Base-by-base conservation (phyloP, 2,329 filamentous ascomycete genomes). In the Epichloe gansuensis region DNA sequence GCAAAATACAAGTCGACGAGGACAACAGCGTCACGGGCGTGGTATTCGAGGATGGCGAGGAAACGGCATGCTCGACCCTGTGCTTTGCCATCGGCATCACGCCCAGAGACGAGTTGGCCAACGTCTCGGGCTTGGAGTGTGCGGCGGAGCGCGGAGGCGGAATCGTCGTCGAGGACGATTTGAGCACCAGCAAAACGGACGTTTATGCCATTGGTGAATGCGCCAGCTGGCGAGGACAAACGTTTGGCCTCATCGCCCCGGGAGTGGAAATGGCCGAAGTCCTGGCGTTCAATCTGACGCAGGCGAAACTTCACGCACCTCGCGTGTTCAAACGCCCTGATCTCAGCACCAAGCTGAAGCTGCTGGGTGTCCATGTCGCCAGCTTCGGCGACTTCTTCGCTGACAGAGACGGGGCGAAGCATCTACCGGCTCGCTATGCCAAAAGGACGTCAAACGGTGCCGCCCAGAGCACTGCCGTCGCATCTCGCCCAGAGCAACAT, bases 311-410 rank as follows among this genome's bases (percentile, higher is more conserved):
- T 2, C 86, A 91, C 63, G 68, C 80, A 6, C 80, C 80, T 2
- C 75, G 86, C 35, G 74, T 73, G 34, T 95, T 94, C 74, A 88
- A 88, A 66, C 73, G 83, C 4, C 91, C 90, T 0, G 89, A 95
- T 65, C 73, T 95, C 42, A 95, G 90, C 73, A 95, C 90, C 0
- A 95, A 95, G 65, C 72, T 95, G 34, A 95, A 95, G 73, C 74
- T 95, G 0, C 75, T 95, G 0, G 90, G 90, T 0, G 88, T 95
- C 8, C 88, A 95, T 58, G 91, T 95, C 4, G 91, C 91, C 17
- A 93, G 87, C 62, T 95, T 95, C 63, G 90, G 91, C 0, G 91
- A 95, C 65, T 95, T 91, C 72, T 95, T 95, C 59, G 90, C 90
- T 0, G 90, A 95, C 61, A 75, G 86, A 34, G 87, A 95, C 63